These are phyloP conservation scores for Neurospora pannonica DNA, from an alignment of 495 filamentous ascomycete genomes.

Conservation along the genomic window DNA sequence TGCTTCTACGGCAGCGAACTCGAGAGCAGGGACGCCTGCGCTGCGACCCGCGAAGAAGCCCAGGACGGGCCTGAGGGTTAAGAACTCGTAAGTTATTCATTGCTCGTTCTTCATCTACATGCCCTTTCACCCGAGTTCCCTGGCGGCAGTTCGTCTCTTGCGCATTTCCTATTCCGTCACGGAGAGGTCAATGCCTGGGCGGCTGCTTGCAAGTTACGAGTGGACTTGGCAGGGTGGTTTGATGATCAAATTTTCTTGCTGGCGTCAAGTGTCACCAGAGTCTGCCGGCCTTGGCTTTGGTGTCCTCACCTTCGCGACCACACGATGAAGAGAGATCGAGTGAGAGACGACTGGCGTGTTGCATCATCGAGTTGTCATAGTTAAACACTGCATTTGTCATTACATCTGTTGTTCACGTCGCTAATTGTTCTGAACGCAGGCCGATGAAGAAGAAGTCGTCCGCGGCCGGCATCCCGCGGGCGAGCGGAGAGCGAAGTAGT, in stretches of 20 bases:
- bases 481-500: constrained; percentile 40
- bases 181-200: neutral
- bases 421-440: constrained; percentile 18
- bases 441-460: constrained; percentile 49
- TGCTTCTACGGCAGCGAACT: constrained; percentile 36
- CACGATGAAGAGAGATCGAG: neutral
- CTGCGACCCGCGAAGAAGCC: constrained; percentile 44
- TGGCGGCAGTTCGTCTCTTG: neutral
- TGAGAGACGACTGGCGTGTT: neutral
- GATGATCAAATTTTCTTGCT: neutral
- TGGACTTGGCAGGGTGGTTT: neutral
- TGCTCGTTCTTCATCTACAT: neutral
- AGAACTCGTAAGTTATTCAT: constrained; percentile 54
- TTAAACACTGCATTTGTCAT: neutral
- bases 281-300: neutral
- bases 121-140: neutral
- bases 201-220: neutral
- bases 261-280: neutral
- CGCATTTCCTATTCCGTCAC: neutral
- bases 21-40: constrained; percentile 48
- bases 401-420: constrained; percentile 1
- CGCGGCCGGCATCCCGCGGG: constrained; percentile 41
- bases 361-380: neutral
- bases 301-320: neutral
- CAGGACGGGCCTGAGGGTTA: constrained; percentile 51